Evolutionary conservation across 2,329 filamentous ascomycete species (phyloP).

Genomic region (Dothideomycetes sp.): DNA sequence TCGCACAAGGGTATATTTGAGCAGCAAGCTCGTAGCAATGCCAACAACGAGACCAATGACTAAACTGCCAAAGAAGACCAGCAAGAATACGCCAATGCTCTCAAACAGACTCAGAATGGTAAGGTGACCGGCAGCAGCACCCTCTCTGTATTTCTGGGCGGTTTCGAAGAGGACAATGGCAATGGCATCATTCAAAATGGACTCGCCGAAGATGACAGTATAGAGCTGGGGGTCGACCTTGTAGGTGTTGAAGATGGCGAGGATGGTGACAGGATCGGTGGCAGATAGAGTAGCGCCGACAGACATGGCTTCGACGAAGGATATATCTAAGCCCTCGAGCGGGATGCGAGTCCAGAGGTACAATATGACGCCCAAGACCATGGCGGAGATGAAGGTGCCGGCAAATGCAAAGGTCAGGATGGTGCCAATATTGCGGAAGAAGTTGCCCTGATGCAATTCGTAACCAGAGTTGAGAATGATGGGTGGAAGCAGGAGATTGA

Average conservation of each 20-base stretch:
- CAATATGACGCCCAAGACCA: conserved; percentile 83
- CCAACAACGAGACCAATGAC: conserved; percentile 81
- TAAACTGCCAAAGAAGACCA: conserved; percentile 91
- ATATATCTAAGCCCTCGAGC: conserved; percentile 73
- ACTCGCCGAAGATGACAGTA: conserved; percentile 97
- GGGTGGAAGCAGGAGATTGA: conserved; percentile 94
- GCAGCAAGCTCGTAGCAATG: conserved; percentile 70
- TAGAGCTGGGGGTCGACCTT: conserved; percentile 98
- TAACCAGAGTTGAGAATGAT: conserved; percentile 97
- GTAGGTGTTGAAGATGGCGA: conserved; percentile 98
- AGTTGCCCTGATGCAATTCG: conserved; percentile 95
- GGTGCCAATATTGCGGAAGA: conserved; percentile 95
- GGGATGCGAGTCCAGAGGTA: conserved; percentile 83
- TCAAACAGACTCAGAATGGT: conserved; percentile 78
- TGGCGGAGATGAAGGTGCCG: conserved; percentile 89
- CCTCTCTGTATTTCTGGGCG: conserved; percentile 80
- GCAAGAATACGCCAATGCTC: conserved; percentile 85
- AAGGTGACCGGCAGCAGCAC: conserved; percentile 55
- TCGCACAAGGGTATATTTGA: conserved; percentile 92
- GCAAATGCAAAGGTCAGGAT: conserved; percentile 97
- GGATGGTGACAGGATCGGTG: conserved; percentile 92
- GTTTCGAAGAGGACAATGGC: conserved; percentile 98
- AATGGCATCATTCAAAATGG: conserved; percentile 94
- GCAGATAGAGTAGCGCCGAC: conserved; percentile 93
- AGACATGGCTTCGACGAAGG: conserved; percentile 90